Base-by-base conservation (phyloP, 768 basidiomycete genomes). In the Hemileccinum impolitum region DNA sequence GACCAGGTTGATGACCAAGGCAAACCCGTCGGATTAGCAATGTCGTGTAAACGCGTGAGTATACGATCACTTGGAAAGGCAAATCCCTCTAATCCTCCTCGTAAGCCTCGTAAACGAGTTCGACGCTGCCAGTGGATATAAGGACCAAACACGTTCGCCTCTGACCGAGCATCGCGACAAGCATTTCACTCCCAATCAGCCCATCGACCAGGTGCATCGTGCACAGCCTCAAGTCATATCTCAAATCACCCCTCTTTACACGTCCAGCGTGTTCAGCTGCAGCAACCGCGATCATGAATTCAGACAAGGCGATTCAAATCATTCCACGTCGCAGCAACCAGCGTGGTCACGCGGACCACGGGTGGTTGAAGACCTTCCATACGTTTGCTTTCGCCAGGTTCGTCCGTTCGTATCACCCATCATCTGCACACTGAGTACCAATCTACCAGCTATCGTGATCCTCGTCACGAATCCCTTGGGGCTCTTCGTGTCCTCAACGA, bases 401-500 rank as follows among this genome's bases (percentile, higher is more conserved):
- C 34, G 81, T 73, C 14, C 34, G 18, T 48, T 15, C 28, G 3
- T 14, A 2, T n/a, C 23, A 12, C 15, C 12, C 51, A 50, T 64
- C 19, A 58, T 59, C 14, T 40, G 60, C 60, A 7, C 47, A 26
- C 17, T 45, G 7, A 53, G 14, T 12, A 26, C 6, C 21, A 10
- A 31, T 3, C 26, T 39, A 12, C 30, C 14, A 83, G 78, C 59
- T 95, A 92, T 63, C 74, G 80, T 35, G 84, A 86, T 39, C 54
- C 62, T 8, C 45, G 70, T 1, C 82, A 83, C 54, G 73, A 81
- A 39, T 68, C 72, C 2, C 94, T 81, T 55, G 90, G 94, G 2
- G 59, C 80, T 14, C 78, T 97, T 1, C 81, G 94, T 9, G 90
- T 97, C 31, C 85, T 97, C 67, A 96, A 96, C 70, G 94, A 96